phyloP scores from a whole-genome alignment of 768 basidiomycete genomes.

The Boletales sp. region DNA sequence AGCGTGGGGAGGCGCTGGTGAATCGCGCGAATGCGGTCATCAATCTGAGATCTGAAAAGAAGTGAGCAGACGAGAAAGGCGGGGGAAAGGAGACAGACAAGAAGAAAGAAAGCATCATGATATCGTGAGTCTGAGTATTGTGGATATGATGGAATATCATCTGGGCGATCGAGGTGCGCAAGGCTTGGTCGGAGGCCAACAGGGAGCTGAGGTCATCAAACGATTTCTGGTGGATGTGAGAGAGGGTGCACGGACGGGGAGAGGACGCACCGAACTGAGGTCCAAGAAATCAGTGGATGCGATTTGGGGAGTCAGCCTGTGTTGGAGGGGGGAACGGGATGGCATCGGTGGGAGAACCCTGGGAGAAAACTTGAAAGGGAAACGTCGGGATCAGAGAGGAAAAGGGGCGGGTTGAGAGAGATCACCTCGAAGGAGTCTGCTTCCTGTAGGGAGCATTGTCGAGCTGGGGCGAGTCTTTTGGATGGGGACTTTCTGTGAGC shows the following conservation, averaged over 20 bases:
- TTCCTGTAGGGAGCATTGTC: constrained; percentile 13
- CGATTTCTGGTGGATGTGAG: constrained; percentile 20
- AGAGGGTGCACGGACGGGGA: not conserved
- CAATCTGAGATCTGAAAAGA: constrained; percentile 31
- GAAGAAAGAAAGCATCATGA: constrained; percentile 38
- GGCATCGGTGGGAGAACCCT: not conserved
- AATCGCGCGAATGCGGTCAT: constrained; percentile 38
- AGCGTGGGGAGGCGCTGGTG: constrained; percentile 30
- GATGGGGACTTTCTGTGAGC: constrained; percentile 6
- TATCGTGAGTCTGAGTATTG: constrained; percentile 28
- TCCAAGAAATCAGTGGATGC: constrained; percentile 10
- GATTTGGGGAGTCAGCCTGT: constrained; percentile 10
- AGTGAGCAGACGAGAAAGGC: not conserved
- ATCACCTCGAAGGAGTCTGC: constrained; percentile 21
- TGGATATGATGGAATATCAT: constrained; percentile 26
- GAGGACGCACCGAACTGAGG: constrained; percentile 11
- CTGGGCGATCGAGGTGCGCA: constrained; percentile 18
- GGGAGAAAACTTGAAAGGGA: constrained; percentile 20
- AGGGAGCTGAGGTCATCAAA: constrained; percentile 26
- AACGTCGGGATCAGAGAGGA: too few species aligned
- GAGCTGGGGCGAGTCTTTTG: constrained; percentile 3
- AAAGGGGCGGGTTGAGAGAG: constrained; percentile 12
- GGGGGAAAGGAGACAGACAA: constrained; percentile 29
- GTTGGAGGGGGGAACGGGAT: not conserved
- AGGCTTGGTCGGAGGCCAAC: constrained; percentile 18